phyloP scores from a whole-genome alignment of 108 stramenopile species.

The Nitzschia putrida region DNA sequence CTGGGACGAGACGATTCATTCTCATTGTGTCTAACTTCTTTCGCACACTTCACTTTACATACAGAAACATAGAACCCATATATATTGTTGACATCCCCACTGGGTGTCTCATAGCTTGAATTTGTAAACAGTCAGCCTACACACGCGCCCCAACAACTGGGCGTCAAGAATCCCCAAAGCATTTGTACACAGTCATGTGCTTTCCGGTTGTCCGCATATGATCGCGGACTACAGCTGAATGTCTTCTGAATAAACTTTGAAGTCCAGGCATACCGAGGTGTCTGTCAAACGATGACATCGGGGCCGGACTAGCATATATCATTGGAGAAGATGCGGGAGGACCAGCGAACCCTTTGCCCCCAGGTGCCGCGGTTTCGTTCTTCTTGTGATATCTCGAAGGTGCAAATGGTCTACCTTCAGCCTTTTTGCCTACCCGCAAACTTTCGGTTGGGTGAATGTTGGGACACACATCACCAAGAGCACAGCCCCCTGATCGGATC shows the following conservation, averaged over 20 bases:
- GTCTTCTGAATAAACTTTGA: conserved; percentile 73
- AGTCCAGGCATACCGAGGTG: conserved; percentile 73
- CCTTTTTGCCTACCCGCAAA: conserved; percentile 20
- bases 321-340: conserved; percentile 62
- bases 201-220: conserved; percentile 32
- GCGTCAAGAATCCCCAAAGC: conserved; percentile 41
- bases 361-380: conserved; percentile 22
- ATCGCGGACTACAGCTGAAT: conserved; percentile 50
- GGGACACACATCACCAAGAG: conserved; percentile 74
- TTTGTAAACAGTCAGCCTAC: background rate
- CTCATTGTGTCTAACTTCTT: conserved; percentile 7
- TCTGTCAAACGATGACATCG: conserved; percentile 71
- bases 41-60: background rate
- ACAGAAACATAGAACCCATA: conserved; percentile 3
- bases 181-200: conserved; percentile 30
- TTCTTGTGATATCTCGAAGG: conserved; percentile 46
- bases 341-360: conserved; percentile 27
- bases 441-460: conserved; percentile 54
- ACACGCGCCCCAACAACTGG: background rate
- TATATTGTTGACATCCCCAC: background rate
- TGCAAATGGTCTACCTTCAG: conserved; percentile 16
- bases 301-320: conserved; percentile 80
- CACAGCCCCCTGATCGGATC: conserved; percentile 42
- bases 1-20: conserved; percentile 10
- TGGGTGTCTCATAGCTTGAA: background rate